phyloP scores from a whole-genome alignment of 2,329 filamentous ascomycete species.

The Nemania diffusa region DNA sequence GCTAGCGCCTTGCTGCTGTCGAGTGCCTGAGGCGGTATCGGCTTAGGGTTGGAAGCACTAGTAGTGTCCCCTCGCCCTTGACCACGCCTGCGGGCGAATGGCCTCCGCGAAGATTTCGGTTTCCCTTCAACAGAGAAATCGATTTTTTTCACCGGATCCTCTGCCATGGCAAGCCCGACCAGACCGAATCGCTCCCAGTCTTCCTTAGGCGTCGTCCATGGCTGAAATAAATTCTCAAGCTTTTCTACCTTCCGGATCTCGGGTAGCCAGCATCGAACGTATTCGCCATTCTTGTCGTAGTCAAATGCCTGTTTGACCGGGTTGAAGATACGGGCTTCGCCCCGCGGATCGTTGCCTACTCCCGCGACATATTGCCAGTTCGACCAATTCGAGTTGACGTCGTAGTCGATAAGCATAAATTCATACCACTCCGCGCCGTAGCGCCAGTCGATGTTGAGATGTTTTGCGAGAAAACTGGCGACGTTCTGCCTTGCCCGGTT shows the following conservation, averaged over 20 bases:
- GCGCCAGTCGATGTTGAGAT: slow-evolving; percentile 81
- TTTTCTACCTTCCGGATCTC: slow-evolving; percentile 68
- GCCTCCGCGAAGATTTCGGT: slow-evolving; percentile 52
- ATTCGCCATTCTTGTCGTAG: slow-evolving; percentile 76
- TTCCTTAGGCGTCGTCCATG: slow-evolving; percentile 70
- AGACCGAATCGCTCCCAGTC: slow-evolving; percentile 68
- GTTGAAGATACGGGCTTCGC: slow-evolving; percentile 79
- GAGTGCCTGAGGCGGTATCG: slow-evolving; percentile 10
- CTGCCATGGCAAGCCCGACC: slow-evolving; percentile 70
- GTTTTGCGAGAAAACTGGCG: slow-evolving; percentile 77
- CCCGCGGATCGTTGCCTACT: slow-evolving; percentile 81
- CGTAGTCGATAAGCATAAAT: slow-evolving; percentile 78
- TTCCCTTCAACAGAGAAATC: slow-evolving; percentile 69
- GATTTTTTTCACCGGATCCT: slow-evolving; percentile 72
- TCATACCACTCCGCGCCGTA: slow-evolving; percentile 88
- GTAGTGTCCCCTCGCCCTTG: slow-evolving; percentile 39
- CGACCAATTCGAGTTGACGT: slow-evolving; percentile 80
- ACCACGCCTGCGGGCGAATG: slow-evolving; percentile 49
- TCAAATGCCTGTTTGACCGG: slow-evolving; percentile 83
- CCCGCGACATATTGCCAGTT: slow-evolving; percentile 87
- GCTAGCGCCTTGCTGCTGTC: slow-evolving; percentile 1
- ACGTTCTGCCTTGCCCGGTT: slow-evolving; percentile 82
- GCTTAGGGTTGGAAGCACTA: slow-evolving; percentile 20
- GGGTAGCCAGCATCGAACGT: slow-evolving; percentile 77
- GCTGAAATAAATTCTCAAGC: slow-evolving; percentile 73